Percentiles rank a stretch among this genome's conserved stretches.
Conservation (phyloP, 306 rosid species). For the Neltuma alba region DNA sequence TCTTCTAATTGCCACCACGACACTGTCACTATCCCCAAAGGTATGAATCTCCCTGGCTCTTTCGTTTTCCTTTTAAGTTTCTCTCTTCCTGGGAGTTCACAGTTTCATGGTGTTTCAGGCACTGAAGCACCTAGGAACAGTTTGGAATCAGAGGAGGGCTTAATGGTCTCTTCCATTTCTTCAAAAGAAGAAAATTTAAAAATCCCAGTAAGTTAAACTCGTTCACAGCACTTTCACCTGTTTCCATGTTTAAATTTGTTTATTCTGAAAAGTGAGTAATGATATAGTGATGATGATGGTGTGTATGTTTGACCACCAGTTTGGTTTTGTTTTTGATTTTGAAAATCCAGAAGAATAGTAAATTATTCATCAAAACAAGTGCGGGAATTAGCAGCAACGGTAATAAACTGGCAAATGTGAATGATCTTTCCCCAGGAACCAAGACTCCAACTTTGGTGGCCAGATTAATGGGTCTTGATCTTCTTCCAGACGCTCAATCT, state of each 20-base stretch:
- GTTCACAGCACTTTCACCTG: background rate
- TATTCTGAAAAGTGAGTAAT: slow-evolving; percentile 38
- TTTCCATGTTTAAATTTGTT: slow-evolving; percentile 11
- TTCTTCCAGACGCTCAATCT: slow-evolving; percentile 71
- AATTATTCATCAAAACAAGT: slow-evolving; percentile 62
- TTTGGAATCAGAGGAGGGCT: slow-evolving; percentile 73
- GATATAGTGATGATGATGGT: slow-evolving; percentile 27
- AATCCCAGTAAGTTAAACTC: slow-evolving; percentile 53
- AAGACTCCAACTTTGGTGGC: slow-evolving; percentile 94
- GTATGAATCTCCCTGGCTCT: slow-evolving; percentile 22
- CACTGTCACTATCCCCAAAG: slow-evolving; percentile 45
- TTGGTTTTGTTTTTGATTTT: slow-evolving; percentile 8
- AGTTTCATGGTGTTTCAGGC: slow-evolving; percentile 47
- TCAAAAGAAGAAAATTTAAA: slow-evolving; percentile 57
- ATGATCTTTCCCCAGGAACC: slow-evolving; percentile 71
- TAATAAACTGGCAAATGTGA: slow-evolving; percentile 34
- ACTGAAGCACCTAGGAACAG: slow-evolving; percentile 85
- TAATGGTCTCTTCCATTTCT: too few relatives aligned
- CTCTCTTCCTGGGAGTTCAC: background rate
- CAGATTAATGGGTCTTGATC: slow-evolving; percentile 93
- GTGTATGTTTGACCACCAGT: background rate
- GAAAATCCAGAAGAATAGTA: slow-evolving; percentile 63
- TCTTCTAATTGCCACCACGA: slow-evolving; percentile 28
- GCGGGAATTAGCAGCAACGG: slow-evolving; percentile 27
- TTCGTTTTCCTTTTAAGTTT: background rate